Conservation (phyloP, 2,329 filamentous ascomycete genomes). For the Diaporthe sp. region DNA sequence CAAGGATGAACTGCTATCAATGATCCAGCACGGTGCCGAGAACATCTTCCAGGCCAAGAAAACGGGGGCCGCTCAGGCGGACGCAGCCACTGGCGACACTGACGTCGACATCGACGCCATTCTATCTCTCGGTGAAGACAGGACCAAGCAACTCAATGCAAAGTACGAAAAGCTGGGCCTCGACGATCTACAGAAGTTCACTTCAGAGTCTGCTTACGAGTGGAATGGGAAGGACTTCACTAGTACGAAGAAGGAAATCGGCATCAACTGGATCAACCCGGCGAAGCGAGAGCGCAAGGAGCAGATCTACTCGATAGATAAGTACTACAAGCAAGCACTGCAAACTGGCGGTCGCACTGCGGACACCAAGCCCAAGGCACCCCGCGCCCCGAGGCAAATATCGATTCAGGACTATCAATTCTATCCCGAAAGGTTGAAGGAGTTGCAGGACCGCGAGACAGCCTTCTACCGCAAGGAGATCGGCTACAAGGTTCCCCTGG, state of each 20-base stretch:
- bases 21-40: slow-evolving; percentile 99
- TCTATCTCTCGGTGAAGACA: slow-evolving; percentile 85
- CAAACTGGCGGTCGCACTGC: slow-evolving; percentile 82
- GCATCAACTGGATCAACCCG: slow-evolving; percentile 97
- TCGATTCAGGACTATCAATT: slow-evolving; percentile 97
- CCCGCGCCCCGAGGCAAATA: slow-evolving; percentile 94
- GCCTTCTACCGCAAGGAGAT: slow-evolving; percentile 97
- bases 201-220: slow-evolving; percentile 96
- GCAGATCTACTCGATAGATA: slow-evolving; percentile 98
- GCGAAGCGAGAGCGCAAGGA: slow-evolving; percentile 98
- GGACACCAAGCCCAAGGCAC: slow-evolving; percentile 93
- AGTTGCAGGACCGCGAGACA: slow-evolving; percentile 96
- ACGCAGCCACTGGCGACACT: slow-evolving; percentile 74
- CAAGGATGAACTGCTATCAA: slow-evolving; percentile 95
- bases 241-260: slow-evolving; percentile 91
- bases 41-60: slow-evolving; percentile 87
- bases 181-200: slow-evolving; percentile 97
- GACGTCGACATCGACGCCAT: slow-evolving; percentile 95
- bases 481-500: slow-evolving; percentile 91
- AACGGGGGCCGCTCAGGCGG: slow-evolving; percentile 70
- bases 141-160: slow-evolving; percentile 90
- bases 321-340: slow-evolving; percentile 95
- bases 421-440: slow-evolving; percentile 85
- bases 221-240: slow-evolving; percentile 99
- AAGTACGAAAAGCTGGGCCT: slow-evolving; percentile 98